Percentiles rank a stretch among this genome's conserved stretches.
Conservation (phyloP, 108 stramenopile genomes). For the Nitzschia sp. region DNA sequence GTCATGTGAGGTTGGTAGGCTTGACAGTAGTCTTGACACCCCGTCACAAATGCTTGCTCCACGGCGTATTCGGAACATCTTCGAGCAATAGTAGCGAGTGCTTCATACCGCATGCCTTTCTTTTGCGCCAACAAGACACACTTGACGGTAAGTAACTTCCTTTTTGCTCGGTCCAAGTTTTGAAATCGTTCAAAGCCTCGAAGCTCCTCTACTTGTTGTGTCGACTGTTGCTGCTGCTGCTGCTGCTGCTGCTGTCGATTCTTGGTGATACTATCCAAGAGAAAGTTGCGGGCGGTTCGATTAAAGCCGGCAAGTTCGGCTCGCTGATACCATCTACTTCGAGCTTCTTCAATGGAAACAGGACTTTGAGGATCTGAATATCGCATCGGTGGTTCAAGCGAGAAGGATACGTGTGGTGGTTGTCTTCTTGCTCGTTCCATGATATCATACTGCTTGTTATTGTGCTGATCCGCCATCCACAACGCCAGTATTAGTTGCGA, state of each 20-base stretch:
- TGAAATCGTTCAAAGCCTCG: conserved; percentile 1
- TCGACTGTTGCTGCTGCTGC: too few relatives aligned
- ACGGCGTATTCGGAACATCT: neutral
- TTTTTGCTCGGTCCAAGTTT: neutral
- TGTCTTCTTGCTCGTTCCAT: too few relatives aligned
- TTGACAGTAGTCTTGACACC: conserved; percentile 6
- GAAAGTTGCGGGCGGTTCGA: neutral
- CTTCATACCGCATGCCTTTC: neutral
- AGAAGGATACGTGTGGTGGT: neutral
- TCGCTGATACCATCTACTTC: conserved; percentile 3
- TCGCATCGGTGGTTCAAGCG: neutral
- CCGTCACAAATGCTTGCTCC: neutral
- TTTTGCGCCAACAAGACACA: conserved; percentile 3
- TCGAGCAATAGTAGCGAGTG: neutral
- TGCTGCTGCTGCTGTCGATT: too few relatives aligned
- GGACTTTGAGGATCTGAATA: neutral
- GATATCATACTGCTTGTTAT: too few relatives aligned
- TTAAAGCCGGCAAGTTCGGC: neutral
- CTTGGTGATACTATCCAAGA: neutral
- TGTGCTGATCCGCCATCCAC: too few relatives aligned
- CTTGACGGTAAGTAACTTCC: neutral
- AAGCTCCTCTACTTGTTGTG: neutral
- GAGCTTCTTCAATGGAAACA: neutral
- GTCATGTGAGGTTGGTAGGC: conserved; percentile 11
- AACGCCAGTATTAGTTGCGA: too few relatives aligned